A percentile compares a stretch with the other conserved stretches of the same genome.
Evolutionary conservation across 805 yeast species (phyloP).

Genomic region (Nakazawaea pomicola): DNA sequence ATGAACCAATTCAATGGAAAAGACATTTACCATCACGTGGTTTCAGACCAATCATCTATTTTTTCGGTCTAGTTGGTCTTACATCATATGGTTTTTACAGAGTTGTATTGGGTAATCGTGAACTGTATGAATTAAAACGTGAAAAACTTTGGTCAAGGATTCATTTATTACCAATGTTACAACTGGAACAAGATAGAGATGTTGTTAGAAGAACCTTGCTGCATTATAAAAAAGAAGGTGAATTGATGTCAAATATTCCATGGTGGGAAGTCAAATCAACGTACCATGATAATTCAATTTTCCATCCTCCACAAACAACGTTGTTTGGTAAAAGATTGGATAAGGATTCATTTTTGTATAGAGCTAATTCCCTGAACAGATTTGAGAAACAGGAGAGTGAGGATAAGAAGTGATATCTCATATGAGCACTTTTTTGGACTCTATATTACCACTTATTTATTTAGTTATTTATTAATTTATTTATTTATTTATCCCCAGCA

Average conservation of each 20-base stretch:
- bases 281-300: conserved; percentile 27
- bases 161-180: conserved; percentile 63
- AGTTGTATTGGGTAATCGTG: conserved; percentile 62
- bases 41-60: conserved; percentile 70
- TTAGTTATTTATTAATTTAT: no score
- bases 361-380: conserved; percentile 28
- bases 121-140: conserved; percentile 67
- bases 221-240: conserved; percentile 64
- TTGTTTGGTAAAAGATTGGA: conserved; percentile 31
- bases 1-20: conserved; percentile 85
- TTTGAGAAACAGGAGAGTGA: no score
- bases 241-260: conserved; percentile 55
- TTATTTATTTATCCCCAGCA: no score
- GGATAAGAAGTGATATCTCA: no score
- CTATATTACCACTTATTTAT: no score
- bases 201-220: conserved; percentile 64
- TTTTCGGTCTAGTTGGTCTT: conserved; percentile 57
- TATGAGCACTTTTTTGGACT: no score
- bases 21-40: conserved; percentile 83
- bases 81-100: conserved; percentile 71
- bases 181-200: conserved; percentile 82
- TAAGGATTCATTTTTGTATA: conserved; percentile 21
- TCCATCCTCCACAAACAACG: conserved; percentile 32
- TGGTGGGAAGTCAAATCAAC: conserved; percentile 54
- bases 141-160: conserved; percentile 78